Evolutionary conservation across 257 asterid genomes (phyloP).

Genomic region (Thymus mandschuricus): DNA sequence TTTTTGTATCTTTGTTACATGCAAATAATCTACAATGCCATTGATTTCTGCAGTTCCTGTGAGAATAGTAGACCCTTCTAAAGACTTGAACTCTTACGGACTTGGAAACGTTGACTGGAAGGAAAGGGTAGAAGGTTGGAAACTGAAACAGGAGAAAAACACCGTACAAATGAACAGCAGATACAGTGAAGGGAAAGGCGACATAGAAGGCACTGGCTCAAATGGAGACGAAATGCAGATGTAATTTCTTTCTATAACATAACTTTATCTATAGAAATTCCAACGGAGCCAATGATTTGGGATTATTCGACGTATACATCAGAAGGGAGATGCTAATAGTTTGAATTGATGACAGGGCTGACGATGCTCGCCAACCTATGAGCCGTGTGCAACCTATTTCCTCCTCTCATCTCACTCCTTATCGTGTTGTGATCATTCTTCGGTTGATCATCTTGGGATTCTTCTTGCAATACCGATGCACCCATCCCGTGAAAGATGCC

Average conservation of each 20-base stretch:
- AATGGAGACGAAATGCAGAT: constrained; percentile 77
- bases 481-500: constrained; percentile 76
- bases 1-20: background rate
- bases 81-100: constrained; percentile 80
- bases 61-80: constrained; percentile 81
- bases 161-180: constrained; percentile 51
- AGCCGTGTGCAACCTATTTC: constrained; percentile 60
- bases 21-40: constrained; percentile 16
- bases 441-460: constrained; percentile 69
- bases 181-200: constrained; percentile 67
- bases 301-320: background rate
- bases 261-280: background rate
- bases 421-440: constrained; percentile 64
- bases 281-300: too few relatives aligned
- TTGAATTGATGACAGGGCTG: constrained; percentile 49
- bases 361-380: constrained; percentile 74
- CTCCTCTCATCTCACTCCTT: constrained; percentile 66
- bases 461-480: constrained; percentile 69
- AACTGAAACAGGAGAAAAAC: constrained; percentile 68
- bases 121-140: constrained; percentile 93
- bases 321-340: constrained; percentile 27
- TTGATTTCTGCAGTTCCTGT: constrained; percentile 72
- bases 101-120: constrained; percentile 96
- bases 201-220: constrained; percentile 72
- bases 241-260: constrained; percentile 30